Conservation (phyloP, 108 stramenopile genomes). For the Fistulifera solaris region DNA sequence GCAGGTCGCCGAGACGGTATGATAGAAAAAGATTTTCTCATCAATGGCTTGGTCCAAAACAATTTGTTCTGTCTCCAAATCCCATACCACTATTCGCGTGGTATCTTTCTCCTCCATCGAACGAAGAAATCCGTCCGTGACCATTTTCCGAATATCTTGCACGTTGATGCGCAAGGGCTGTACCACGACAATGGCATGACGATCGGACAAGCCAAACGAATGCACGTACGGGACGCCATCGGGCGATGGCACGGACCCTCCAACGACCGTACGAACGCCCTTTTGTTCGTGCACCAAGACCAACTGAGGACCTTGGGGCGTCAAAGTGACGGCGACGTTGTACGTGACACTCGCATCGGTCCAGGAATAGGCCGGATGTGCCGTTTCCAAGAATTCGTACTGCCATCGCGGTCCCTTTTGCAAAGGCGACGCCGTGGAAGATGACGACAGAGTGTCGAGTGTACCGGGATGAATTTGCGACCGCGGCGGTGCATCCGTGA, state of each 20-base stretch:
- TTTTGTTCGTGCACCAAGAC: conserved; percentile 3
- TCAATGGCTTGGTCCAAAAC: conserved; percentile 19
- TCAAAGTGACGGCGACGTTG: conserved; percentile 25
- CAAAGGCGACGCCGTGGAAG: no score
- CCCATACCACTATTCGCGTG: conserved; percentile 20
- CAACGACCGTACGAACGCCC: conserved; percentile 12
- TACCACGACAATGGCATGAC: conserved; percentile 22
- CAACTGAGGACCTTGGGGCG: conserved; percentile 9
- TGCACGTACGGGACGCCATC: conserved; percentile 28
- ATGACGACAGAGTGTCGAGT: conserved; percentile 16
- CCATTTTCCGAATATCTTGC: neutral
- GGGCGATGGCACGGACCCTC: neutral
- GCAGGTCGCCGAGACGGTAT: conserved; percentile 14
- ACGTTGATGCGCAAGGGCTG: conserved; percentile 22
- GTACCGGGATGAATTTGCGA: conserved; percentile 12
- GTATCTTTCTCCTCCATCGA: conserved; percentile 19
- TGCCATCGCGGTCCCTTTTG: neutral
- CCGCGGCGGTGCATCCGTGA: conserved; percentile 35
- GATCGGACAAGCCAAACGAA: conserved; percentile 21
- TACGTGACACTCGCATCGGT: conserved; percentile 14
- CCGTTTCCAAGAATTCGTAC: conserved; percentile 22
- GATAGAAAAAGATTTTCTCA: conserved; percentile 30
- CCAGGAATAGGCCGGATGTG: conserved; percentile 27
- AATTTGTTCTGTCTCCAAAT: conserved; percentile 13
- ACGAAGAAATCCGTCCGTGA: conserved; percentile 15